Percentiles rank a stretch among this genome's conserved stretches.
phyloP scores from a whole-genome alignment of 75 land plant species.

The Pinus taeda region DNA sequence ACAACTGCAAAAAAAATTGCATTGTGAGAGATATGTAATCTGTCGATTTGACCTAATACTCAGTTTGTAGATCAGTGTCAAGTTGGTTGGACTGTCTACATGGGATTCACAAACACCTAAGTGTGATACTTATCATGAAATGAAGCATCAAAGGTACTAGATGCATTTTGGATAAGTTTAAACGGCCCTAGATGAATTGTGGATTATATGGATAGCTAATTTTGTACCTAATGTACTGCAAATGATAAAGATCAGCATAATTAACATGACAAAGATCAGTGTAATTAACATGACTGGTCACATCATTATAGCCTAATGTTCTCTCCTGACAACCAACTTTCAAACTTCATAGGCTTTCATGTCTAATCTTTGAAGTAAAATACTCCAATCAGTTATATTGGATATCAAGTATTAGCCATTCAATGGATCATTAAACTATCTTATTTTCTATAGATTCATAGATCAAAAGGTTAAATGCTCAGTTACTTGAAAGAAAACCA shows the following conservation, averaged over 20 bases:
- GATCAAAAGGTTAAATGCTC: not conserved
- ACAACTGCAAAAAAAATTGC: not conserved
- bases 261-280: not conserved
- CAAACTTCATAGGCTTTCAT: not conserved
- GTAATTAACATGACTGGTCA: not conserved
- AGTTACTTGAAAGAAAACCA: not conserved
- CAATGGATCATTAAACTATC: not conserved
- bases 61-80: not conserved
- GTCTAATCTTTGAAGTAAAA: not conserved
- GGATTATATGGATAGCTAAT: not conserved
- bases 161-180: too few species aligned
- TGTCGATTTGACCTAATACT: not conserved
- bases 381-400: not conserved
- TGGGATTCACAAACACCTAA: not conserved
- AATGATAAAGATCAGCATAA: not conserved
- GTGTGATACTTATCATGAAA: not conserved
- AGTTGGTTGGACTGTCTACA: not conserved
- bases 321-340: not conserved
- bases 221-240: not conserved
- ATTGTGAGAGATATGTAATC: not conserved
- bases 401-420: not conserved
- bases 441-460: not conserved
- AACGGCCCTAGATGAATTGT: not conserved
- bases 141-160: not conserved
- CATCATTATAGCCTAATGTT: not conserved